Base-by-base conservation (phyloP, 306 rosid genomes). In the Comarum palustre region DNA sequence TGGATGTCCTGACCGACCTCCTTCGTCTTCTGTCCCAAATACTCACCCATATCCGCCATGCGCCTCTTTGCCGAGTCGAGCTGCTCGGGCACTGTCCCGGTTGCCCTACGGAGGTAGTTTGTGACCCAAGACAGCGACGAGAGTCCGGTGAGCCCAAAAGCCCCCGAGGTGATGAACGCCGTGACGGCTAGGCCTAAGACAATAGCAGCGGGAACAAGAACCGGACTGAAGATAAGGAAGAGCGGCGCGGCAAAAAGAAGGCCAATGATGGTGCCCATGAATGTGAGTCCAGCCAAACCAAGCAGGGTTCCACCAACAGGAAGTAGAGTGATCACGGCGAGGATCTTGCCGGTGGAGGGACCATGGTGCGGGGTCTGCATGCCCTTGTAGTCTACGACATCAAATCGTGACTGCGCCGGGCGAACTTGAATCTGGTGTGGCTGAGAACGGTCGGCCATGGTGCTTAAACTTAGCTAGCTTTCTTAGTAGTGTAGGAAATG, bases 1-100 rank as follows among this genome's bases (percentile, higher is more conserved):
- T 91, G 91, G 17, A 86, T 80, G 39, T 89, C 97, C 36, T 89
- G 97, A 20, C 97, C 96, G 5, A 70, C 84, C 2, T 91, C 97
- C 86, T 89, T 89, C 0, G 91, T 86, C 88, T 94, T 95, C 86
- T 88, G 96, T 31, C 96, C 96, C 62, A 85, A 80, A 25, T 78
- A 84, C 6, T 55, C 82, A 0, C 84, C 92, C 84, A 69, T 48
- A 22, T 89, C 92, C 41, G 79, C 91, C 78, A 83, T 19, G 51
- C 90, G 80, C 51, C 81, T 79, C 83, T 86, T 87, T 0, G 86
- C 86, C 2, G 47, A 52, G 68, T 89, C 92, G 16, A 83, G 74
- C 71, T 82, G 83, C 47, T 79, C 87, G 0, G 91, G 88, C 76
- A 77, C 74, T 12, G 79, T 54, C 68, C 75, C 83, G 0, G 74